Evolutionary conservation across 176 grass and related monocot genomes (phyloP).

Genomic region (Avena sativa): DNA sequence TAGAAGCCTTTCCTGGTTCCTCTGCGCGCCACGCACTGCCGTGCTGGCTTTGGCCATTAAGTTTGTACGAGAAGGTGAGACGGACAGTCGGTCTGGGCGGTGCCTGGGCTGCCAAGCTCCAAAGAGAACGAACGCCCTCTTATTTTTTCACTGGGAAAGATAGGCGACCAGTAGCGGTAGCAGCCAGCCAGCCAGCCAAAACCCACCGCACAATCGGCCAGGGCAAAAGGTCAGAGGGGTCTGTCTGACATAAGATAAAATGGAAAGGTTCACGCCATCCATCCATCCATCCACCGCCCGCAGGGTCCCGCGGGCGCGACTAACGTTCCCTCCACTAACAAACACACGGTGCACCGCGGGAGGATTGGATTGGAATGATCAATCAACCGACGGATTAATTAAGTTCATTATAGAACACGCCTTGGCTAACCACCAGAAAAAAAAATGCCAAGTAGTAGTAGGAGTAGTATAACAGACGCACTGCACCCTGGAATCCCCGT

Average conservation of each 20-base stretch:
- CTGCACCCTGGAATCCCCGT: neutral
- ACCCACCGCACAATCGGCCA: neutral
- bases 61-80: neutral
- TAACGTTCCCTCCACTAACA: constrained; percentile 39
- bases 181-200: neutral
- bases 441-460: neutral
- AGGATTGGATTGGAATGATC: neutral
- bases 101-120: constrained; percentile 26
- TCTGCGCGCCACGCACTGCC: neutral
- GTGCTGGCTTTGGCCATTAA: neutral
- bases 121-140: neutral
- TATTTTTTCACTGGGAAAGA: neutral
- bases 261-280: neutral
- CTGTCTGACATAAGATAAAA: neutral
- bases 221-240: neutral
- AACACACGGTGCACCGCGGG: neutral
- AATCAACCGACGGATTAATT: constrained; percentile 29
- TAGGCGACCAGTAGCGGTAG: constrained; percentile 31
- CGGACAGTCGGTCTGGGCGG: neutral
- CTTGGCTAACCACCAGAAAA: neutral
- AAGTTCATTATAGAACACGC: constrained; percentile 28
- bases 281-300: neutral
- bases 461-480: neutral
- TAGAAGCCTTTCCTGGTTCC: neutral
- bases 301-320: neutral